Conservation (phyloP, 176 grass and related monocot species). For the Avena atlantica region DNA sequence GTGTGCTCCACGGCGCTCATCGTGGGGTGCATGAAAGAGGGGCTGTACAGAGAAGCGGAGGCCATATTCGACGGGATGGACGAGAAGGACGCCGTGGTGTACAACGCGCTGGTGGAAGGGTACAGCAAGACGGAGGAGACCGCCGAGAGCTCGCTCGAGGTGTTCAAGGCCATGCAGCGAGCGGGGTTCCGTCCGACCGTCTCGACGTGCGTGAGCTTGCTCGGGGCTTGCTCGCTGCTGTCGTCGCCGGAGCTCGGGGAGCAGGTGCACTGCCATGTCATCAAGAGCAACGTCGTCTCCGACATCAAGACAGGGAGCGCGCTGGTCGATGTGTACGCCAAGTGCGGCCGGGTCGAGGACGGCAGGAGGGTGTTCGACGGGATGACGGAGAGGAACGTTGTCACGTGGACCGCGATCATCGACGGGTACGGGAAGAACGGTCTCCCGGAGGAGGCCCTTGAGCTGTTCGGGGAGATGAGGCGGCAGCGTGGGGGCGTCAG, state of each 20-base stretch:
- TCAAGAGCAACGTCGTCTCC: constrained; percentile 48
- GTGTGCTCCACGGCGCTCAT: constrained; percentile 80
- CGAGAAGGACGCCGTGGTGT: constrained; percentile 67
- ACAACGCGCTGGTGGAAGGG: constrained; percentile 84
- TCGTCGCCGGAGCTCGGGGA: constrained; percentile 64
- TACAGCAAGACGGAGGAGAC: constrained; percentile 65
- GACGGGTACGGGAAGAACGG: constrained; percentile 93
- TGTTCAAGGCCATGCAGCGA: constrained; percentile 69
- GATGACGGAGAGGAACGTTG: constrained; percentile 65
- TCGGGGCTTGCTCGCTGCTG: constrained; percentile 75
- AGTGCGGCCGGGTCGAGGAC: constrained; percentile 75
- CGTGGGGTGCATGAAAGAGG: constrained; percentile 76
- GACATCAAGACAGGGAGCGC: constrained; percentile 74
- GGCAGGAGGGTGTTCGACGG: constrained; percentile 60
- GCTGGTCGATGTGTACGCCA: constrained; percentile 85
- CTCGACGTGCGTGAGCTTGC: constrained; percentile 74
- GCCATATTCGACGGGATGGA: constrained; percentile 51
- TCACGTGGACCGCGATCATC: constrained; percentile 94
- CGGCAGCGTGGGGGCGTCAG: background rate
- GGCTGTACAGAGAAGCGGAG: constrained; percentile 57
- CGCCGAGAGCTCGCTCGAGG: constrained; percentile 53
- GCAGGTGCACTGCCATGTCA: constrained; percentile 78
- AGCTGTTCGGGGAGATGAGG: constrained; percentile 65
- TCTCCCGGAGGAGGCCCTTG: constrained; percentile 58
- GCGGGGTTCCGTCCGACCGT: constrained; percentile 51